Percentiles rank a stretch among this genome's conserved stretches.
These are phyloP conservation scores for Globisporangium parvum DNA, from an alignment of 352 stramenopile genomes.

Conservation along the genomic window DNA sequence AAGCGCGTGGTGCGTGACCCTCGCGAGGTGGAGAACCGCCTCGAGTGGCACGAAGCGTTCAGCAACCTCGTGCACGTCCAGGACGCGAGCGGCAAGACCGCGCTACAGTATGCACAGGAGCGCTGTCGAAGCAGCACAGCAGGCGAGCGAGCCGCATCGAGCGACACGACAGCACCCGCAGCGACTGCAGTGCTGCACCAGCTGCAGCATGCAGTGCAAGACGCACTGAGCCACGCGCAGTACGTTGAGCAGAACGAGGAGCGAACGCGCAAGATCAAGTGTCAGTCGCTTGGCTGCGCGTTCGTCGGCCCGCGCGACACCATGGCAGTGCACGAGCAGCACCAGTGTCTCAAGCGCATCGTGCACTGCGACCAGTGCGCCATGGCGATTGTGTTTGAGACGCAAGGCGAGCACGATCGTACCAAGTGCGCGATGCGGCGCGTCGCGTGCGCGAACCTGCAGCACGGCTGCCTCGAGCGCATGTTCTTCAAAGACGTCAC, in stretches of 20 bases:
- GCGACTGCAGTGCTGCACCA: slow-evolving; percentile 24
- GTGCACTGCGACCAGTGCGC: slow-evolving; percentile 53
- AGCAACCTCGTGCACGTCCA: slow-evolving; percentile 25
- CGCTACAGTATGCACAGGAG: slow-evolving; percentile 25
- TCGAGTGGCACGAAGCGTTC: slow-evolving; percentile 61
- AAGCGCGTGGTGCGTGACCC: not conserved
- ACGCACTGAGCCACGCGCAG: slow-evolving; percentile 36
- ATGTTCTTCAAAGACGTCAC: slow-evolving; percentile 30
- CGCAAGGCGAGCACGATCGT: slow-evolving; percentile 25
- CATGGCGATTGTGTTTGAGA: slow-evolving; percentile 27
- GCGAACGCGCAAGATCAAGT: slow-evolving; percentile 35
- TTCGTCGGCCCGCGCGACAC: slow-evolving; percentile 49
- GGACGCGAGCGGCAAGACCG: slow-evolving; percentile 29
- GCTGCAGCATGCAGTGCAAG: slow-evolving; percentile 27
- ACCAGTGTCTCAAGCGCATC: slow-evolving; percentile 44
- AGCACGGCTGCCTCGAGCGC: slow-evolving; percentile 40
- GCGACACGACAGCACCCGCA: not conserved
- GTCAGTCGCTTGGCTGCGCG: slow-evolving; percentile 32
- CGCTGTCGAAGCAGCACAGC: not conserved
- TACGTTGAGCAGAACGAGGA: slow-evolving; percentile 48
- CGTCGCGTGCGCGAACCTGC: slow-evolving; percentile 44
- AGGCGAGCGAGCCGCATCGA: not conserved
- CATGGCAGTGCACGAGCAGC: slow-evolving; percentile 46
- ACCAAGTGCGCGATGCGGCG: slow-evolving; percentile 26
- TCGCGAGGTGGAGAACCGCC: slow-evolving; percentile 14